Conservation (phyloP, 768 basidiomycete genomes). For the Lepiota subincarnata region DNA sequence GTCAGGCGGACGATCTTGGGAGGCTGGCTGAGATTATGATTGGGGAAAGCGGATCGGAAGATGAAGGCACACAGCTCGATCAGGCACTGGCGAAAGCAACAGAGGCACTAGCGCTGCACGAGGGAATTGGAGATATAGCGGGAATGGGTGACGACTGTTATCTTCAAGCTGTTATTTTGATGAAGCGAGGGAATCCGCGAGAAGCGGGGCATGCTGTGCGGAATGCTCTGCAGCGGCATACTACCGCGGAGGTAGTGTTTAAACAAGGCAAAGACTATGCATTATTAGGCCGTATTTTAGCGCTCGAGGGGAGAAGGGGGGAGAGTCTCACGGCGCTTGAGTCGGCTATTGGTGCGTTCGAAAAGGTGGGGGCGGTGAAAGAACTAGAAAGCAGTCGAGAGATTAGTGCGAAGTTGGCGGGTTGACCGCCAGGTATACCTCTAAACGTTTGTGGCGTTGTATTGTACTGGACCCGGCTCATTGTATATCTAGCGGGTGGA, state of each 20-base stretch:
- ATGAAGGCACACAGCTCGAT: neutral
- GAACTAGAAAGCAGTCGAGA: neutral
- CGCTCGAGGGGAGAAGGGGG: neutral
- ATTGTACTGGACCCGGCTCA: no score
- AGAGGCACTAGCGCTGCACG: neutral
- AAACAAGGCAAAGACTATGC: constrained; percentile 1
- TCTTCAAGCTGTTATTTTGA: neutral
- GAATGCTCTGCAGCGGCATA: neutral
- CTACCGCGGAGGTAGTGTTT: neutral
- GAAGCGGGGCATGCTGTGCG: neutral
- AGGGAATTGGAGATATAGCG: neutral
- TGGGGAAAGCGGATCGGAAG: neutral
- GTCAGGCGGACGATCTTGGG: constrained; percentile 18
- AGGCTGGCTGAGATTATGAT: neutral
- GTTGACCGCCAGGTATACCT: no score
- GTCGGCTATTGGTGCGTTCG: neutral
- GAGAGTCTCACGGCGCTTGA: neutral
- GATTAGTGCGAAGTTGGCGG: no score
- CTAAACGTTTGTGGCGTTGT: no score
- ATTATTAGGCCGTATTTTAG: neutral
- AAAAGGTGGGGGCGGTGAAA: neutral
- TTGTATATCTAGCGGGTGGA: no score
- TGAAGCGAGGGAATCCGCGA: neutral
- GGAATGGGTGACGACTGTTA: constrained; percentile 4
- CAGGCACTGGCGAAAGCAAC: neutral